These are phyloP conservation scores for Clarireedia sp. DNA, from an alignment of 2,329 filamentous ascomycete species.

Conservation along the genomic window DNA sequence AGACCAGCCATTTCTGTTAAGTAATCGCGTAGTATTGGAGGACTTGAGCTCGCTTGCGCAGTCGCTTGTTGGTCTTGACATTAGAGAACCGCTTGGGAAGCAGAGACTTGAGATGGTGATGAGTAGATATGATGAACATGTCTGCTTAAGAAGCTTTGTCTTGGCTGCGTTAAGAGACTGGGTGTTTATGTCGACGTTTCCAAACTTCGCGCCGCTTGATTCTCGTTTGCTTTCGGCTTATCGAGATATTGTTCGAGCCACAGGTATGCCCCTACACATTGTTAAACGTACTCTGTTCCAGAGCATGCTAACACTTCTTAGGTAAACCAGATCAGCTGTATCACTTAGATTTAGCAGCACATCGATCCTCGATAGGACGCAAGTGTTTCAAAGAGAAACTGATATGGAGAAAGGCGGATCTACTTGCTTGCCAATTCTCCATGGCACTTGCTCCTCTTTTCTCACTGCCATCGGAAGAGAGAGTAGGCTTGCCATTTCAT, in stretches of 20 bases:
- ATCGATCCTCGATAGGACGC: slow-evolving; percentile 1
- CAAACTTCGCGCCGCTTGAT: slow-evolving; percentile 1
- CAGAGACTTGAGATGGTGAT: not conserved
- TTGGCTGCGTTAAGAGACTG: slow-evolving; percentile 10
- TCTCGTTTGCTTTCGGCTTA: slow-evolving; percentile 7
- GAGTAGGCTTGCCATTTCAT: not conserved
- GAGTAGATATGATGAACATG: not conserved
- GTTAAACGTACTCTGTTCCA: not conserved
- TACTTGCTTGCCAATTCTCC: slow-evolving; percentile 2
- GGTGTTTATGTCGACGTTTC: slow-evolving; percentile 14
- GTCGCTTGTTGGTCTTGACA: not conserved
- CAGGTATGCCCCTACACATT: slow-evolving; percentile 1
- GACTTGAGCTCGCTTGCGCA: slow-evolving; percentile 1
- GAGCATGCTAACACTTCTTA: not conserved
- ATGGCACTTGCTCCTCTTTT: slow-evolving; percentile 10
- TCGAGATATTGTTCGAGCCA: slow-evolving; percentile 1
- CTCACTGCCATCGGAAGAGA: not conserved
- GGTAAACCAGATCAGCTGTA: slow-evolving; percentile 7
- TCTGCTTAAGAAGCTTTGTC: slow-evolving; percentile 2
- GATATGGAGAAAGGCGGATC: slow-evolving; percentile 6
- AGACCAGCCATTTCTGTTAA: not conserved
- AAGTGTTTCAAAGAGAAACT: slow-evolving; percentile 2
- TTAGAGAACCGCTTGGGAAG: not conserved
- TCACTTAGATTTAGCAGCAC: slow-evolving; percentile 12
- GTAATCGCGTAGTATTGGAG: not conserved